phyloP scores from a whole-genome alignment of 345 rosid species.

The Pistacia vera region DNA sequence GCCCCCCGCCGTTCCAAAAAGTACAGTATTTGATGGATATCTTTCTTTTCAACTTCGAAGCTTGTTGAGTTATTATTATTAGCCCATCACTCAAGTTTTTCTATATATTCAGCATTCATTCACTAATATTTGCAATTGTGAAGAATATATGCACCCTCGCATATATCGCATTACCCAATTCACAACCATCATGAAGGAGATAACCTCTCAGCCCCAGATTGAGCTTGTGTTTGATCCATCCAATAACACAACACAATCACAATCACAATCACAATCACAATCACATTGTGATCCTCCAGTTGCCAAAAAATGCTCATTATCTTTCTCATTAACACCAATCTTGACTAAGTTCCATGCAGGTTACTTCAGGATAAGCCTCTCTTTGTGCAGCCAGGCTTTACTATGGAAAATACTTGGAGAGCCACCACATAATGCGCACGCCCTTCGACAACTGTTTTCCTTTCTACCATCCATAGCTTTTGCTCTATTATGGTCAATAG shows the following conservation, averaged over 20 bases:
- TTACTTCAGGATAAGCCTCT: conserved; percentile 56
- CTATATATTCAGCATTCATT: not conserved
- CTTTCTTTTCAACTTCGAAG: not conserved
- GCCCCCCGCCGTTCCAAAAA: not conserved
- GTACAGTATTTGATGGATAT: not conserved
- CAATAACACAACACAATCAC: not conserved
- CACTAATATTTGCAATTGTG: not conserved
- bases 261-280: not conserved
- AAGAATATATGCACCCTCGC: not conserved
- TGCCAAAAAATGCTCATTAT: conserved; percentile 12
- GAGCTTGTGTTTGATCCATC: conserved; percentile 12
- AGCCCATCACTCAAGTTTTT: not conserved
- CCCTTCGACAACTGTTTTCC: conserved; percentile 30
- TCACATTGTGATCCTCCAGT: not conserved
- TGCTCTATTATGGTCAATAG: conserved; percentile 47
- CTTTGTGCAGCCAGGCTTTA: conserved; percentile 54
- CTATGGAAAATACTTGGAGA: conserved; percentile 52
- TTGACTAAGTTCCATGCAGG: conserved; percentile 51
- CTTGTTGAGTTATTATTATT: not conserved
- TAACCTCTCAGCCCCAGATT: not conserved
- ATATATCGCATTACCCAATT: not conserved
- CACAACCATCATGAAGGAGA: not conserved
- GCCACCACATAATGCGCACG: conserved; percentile 24
- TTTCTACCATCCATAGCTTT: conserved; percentile 42
- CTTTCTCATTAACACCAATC: conserved; percentile 8